A percentile compares a stretch with the other conserved stretches of the same genome.
These are phyloP conservation scores for Termitomyces sp. DNA, from an alignment of 768 basidiomycete species.

Conservation along the genomic window DNA sequence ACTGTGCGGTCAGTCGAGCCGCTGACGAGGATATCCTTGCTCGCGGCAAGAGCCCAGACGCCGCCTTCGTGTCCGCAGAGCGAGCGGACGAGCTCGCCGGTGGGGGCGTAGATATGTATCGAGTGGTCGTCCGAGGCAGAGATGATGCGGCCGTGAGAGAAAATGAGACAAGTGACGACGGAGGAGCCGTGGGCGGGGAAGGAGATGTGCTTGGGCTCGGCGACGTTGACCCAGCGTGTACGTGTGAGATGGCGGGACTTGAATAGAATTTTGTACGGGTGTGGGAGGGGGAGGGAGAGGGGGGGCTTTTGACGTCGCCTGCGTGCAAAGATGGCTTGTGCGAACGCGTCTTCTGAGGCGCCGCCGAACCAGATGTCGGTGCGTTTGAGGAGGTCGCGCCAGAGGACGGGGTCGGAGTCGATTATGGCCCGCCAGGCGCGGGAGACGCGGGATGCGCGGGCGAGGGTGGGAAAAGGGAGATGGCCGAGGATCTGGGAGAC, in stretches of 20 bases:
- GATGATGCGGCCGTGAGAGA: slow-evolving; percentile 93
- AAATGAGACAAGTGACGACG: slow-evolving; percentile 94
- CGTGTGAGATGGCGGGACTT: slow-evolving; percentile 83
- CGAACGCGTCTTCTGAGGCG: slow-evolving; percentile 78
- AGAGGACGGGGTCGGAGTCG: slow-evolving; percentile 85
- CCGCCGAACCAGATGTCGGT: slow-evolving; percentile 90
- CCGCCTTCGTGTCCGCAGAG: slow-evolving; percentile 94
- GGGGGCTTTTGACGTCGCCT: slow-evolving; percentile 38
- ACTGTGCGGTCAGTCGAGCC: slow-evolving; percentile 94
- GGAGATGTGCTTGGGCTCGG: slow-evolving; percentile 69
- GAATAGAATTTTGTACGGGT: slow-evolving; percentile 91
- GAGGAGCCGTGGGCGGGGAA: slow-evolving; percentile 87
- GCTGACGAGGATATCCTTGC: slow-evolving; percentile 83
- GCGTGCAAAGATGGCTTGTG: slow-evolving; percentile 62
- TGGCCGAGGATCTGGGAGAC: slow-evolving; percentile 85
- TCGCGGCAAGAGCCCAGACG: slow-evolving; percentile 94
- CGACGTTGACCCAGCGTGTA: slow-evolving; percentile 74
- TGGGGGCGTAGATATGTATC: slow-evolving; percentile 90
- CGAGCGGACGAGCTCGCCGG: slow-evolving; percentile 68
- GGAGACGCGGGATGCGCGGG: slow-evolving; percentile 85
- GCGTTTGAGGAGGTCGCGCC: slow-evolving; percentile 80
- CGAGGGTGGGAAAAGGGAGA: slow-evolving; percentile 78
- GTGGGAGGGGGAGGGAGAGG: slow-evolving; percentile 68
- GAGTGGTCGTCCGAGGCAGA: slow-evolving; percentile 97
- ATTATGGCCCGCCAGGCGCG: slow-evolving; percentile 89